Percentiles rank a stretch among this genome's conserved stretches.
phyloP scores from a whole-genome alignment of 228 moss, liverwort and hornwort genomes.

The Sphagnum fallax region DNA sequence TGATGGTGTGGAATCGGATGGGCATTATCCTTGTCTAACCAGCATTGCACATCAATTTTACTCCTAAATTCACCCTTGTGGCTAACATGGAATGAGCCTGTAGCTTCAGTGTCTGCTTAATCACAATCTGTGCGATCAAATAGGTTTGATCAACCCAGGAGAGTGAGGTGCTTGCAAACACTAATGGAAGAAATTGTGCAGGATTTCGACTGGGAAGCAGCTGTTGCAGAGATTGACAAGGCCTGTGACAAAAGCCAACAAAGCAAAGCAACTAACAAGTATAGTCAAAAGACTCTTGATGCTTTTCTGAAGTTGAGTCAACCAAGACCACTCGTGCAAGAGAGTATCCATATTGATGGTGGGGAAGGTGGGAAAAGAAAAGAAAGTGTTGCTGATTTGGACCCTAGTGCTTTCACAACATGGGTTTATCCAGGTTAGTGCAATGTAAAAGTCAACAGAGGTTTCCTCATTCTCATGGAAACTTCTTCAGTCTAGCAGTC shows the following conservation, averaged over 20 bases:
- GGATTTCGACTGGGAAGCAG: slow-evolving; percentile 98
- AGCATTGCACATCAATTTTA: no score
- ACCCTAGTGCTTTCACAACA: slow-evolving; percentile 52
- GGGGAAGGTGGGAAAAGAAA: background rate
- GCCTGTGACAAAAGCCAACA: slow-evolving; percentile 54
- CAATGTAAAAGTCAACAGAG: background rate
- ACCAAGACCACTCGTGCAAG: background rate
- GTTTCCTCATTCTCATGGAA: no score
- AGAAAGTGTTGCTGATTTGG: slow-evolving; percentile 33
- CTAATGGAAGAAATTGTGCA: slow-evolving; percentile 5
- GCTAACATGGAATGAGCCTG: no score
- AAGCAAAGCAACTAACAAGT: background rate
- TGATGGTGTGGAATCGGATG: no score
- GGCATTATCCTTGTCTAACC: no score
- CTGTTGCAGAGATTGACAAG: slow-evolving; percentile 87
- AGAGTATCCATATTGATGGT: background rate
- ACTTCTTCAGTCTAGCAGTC: background rate
- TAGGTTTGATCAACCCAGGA: no score
- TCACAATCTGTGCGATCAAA: no score
- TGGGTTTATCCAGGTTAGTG: slow-evolving; percentile 90
- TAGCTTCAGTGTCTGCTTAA: no score
- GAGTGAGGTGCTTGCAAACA: no score
- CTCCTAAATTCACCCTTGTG: no score
- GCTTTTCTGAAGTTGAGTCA: background rate
- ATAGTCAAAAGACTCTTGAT: background rate